These are phyloP conservation scores for Phialophora tarda DNA, from an alignment of 2,329 filamentous ascomycete species.

Conservation along the genomic window DNA sequence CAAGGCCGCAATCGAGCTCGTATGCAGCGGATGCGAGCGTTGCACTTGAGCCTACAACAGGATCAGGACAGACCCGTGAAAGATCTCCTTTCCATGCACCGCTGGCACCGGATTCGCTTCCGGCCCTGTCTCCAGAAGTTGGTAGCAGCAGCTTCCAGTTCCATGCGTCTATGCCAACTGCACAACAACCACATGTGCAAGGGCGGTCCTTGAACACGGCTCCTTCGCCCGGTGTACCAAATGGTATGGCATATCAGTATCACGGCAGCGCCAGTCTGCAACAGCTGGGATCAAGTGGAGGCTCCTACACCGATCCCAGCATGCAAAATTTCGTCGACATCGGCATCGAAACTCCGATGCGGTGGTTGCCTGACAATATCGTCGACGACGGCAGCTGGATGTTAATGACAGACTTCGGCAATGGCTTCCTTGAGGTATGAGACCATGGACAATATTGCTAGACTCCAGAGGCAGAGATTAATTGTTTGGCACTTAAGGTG, in stretches of 20 bases:
- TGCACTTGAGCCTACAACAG: not conserved
- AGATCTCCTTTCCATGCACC: not conserved
- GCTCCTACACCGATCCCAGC: not conserved
- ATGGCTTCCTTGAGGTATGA: not conserved
- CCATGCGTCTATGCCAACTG: not conserved
- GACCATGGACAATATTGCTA: not conserved
- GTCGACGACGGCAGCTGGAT: conserved; percentile 22
- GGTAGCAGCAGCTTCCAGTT: not conserved
- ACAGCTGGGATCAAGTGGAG: not conserved
- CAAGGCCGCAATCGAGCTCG: not conserved
- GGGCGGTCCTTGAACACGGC: not conserved
- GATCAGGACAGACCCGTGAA: not conserved
- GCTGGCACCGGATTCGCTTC: not conserved
- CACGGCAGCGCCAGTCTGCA: conserved; percentile 4
- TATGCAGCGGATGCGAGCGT: not conserved
- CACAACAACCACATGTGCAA: not conserved
- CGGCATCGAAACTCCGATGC: conserved; percentile 21
- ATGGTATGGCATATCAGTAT: not conserved
- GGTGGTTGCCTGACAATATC: conserved; percentile 19
- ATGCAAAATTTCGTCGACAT: conserved; percentile 1
- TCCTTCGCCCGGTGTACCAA: not conserved
- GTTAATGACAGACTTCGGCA: conserved; percentile 21
- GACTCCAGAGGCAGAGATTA: not conserved
- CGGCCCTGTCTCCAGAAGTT: not conserved
- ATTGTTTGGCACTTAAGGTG: not conserved